Percentiles rank a stretch among this genome's conserved stretches.
These are phyloP conservation scores for Pleochaeta shiraiana DNA, from an alignment of 2,329 filamentous ascomycete species.

Conservation along the genomic window DNA sequence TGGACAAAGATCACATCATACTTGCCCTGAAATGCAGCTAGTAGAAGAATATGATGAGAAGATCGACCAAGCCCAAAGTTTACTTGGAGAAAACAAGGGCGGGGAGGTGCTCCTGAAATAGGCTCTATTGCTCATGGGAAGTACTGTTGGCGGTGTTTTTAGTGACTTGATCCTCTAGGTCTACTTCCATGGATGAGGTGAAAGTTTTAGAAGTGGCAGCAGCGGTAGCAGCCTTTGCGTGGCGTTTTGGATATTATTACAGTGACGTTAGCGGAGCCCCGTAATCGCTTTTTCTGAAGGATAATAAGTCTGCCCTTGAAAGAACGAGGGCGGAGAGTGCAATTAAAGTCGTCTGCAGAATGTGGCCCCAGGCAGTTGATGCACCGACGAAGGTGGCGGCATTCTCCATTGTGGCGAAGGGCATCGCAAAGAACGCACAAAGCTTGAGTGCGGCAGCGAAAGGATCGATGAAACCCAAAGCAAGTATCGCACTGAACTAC, in stretches of 20 bases:
- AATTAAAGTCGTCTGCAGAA: too few species aligned
- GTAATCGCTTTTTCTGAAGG: too few species aligned
- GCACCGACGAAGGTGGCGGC: neutral
- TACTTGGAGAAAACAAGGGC: neutral
- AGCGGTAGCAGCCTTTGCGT: neutral
- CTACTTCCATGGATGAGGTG: slow-evolving; percentile 1
- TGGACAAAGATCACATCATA: too few species aligned
- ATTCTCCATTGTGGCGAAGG: neutral
- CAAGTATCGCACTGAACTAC: too few species aligned
- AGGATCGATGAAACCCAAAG: too few species aligned
- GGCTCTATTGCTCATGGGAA: too few species aligned
- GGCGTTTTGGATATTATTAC: neutral
- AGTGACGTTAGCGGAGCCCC: neutral
- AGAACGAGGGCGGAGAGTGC: too few species aligned
- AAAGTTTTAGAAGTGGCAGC: neutral
- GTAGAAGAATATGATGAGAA: slow-evolving; percentile 3
- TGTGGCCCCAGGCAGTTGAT: too few species aligned
- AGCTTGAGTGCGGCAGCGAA: too few species aligned
- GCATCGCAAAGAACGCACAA: neutral
- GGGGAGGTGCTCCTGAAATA: too few species aligned
- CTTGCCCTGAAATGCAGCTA: neutral
- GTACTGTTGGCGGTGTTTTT: neutral
- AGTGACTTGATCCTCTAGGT: neutral
- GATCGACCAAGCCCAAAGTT: neutral
- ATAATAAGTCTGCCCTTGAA: too few species aligned